Evolutionary conservation across 192 early-diverging fungal species (phyloP).

Genomic region (Coemansia sp.): DNA sequence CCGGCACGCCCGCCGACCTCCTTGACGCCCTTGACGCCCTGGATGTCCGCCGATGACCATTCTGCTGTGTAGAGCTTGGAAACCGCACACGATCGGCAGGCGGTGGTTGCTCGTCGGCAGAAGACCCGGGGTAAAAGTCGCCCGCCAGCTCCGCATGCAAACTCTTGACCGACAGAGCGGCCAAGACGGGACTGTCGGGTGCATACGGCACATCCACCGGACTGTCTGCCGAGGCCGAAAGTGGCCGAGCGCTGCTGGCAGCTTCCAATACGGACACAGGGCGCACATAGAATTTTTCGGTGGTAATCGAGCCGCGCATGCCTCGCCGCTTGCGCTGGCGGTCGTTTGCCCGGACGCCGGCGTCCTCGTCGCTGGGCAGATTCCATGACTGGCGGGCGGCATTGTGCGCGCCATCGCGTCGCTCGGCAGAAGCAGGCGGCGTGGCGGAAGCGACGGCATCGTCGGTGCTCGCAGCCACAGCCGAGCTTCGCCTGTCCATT

Average conservation of each 20-base stretch:
- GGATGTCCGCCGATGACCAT: neutral
- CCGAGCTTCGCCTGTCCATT: conserved; percentile 26
- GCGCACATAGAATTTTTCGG: conserved; percentile 34
- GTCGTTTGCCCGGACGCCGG: neutral
- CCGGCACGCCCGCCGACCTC: neutral
- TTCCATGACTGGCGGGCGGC: conserved; percentile 36
- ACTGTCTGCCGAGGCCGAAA: conserved; percentile 16
- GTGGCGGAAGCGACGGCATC: neutral
- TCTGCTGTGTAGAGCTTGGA: neutral
- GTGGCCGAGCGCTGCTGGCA: neutral
- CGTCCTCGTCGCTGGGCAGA: conserved; percentile 20
- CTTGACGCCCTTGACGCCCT: neutral
- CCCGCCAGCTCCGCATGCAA: conserved; percentile 7
- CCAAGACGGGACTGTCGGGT: conserved; percentile 20
- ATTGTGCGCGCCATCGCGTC: neutral
- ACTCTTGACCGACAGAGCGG: conserved; percentile 26
- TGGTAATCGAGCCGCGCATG: conserved; percentile 18
- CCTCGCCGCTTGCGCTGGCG: conserved; percentile 37
- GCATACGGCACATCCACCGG: conserved; percentile 23
- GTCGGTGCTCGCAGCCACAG: neutral
- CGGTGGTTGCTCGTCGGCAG: conserved; percentile 13
- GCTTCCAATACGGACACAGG: conserved; percentile 11
- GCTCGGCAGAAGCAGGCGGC: neutral
- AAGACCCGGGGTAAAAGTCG: conserved; percentile 23
- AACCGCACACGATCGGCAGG: neutral